These are phyloP conservation scores for Fagopyrum tataricum DNA, from an alignment of 148 eudicot genomes.

Conservation along the genomic window DNA sequence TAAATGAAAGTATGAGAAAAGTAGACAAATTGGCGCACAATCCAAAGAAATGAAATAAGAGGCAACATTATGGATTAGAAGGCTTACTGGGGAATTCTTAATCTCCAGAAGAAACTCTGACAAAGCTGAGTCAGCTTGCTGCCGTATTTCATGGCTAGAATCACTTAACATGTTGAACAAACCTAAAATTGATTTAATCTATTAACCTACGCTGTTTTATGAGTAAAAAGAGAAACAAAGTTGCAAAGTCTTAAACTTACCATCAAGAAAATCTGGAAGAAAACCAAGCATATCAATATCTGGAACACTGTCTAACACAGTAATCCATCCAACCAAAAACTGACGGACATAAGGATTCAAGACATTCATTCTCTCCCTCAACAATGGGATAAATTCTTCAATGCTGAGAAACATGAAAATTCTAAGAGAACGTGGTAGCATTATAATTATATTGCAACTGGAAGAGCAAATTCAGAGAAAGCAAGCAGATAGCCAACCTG, in stretches of 20 bases:
- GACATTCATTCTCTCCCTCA: slow-evolving; percentile 98
- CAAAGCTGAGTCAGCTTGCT: slow-evolving; percentile 98
- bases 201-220: neutral
- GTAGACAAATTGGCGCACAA: too few relatives aligned
- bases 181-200: slow-evolving; percentile 44
- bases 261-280: slow-evolving; percentile 99
- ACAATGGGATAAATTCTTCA: slow-evolving; percentile 97
- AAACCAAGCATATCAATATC: slow-evolving; percentile 98
- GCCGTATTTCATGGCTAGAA: slow-evolving; percentile 90
- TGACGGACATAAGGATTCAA: slow-evolving; percentile 94
- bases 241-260: slow-evolving; percentile 26
- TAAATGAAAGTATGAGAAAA: neutral
- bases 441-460: neutral
- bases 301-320: slow-evolving; percentile 97
- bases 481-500: slow-evolving; percentile 40
- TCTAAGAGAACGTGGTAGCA: neutral
- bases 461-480: neutral
- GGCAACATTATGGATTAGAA: neutral
- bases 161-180: slow-evolving; percentile 97
- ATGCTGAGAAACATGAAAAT: slow-evolving; percentile 43
- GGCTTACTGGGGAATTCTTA: slow-evolving; percentile 87
- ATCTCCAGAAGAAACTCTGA: slow-evolving; percentile 98
- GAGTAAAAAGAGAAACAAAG: neutral
- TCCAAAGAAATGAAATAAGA: neutral
- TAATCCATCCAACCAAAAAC: slow-evolving; percentile 99